These are phyloP conservation scores for Claviceps monticola DNA, from an alignment of 2,329 filamentous ascomycete species.

Conservation along the genomic window DNA sequence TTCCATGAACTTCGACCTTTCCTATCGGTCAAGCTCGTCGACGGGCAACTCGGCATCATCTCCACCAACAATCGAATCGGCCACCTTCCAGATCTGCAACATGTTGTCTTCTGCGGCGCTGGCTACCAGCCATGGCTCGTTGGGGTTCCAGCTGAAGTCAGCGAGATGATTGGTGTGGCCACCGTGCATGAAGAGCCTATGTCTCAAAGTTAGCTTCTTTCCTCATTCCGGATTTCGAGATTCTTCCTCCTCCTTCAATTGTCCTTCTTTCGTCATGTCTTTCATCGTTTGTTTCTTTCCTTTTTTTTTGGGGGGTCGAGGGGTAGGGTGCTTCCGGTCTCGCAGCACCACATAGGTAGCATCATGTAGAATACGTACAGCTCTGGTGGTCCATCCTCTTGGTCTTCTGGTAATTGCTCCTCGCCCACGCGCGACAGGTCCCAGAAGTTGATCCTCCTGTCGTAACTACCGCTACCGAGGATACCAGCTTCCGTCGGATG, in stretches of 20 bases:
- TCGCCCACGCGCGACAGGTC: conserved; percentile 84
- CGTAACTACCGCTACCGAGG: conserved; percentile 82
- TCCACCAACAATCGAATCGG: conserved; percentile 66
- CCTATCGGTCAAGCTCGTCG: conserved; percentile 58
- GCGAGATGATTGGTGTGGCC: conserved; percentile 94
- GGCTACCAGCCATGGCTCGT: conserved; percentile 92
- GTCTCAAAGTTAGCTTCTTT: not conserved
- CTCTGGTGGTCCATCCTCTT: conserved; percentile 88
- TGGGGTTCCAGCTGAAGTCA: conserved; percentile 96
- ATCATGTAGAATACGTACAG: conserved; percentile 46
- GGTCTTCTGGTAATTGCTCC: conserved; percentile 88
- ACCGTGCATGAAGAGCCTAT: conserved; percentile 80
- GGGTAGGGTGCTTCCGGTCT: too few species aligned
- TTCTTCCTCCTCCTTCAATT: too few species aligned
- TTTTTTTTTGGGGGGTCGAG: too few species aligned
- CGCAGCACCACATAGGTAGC: too few species aligned
- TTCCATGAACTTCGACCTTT: conserved; percentile 21
- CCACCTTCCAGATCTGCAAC: conserved; percentile 86
- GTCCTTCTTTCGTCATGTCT: not conserved
- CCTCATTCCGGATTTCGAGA: not conserved
- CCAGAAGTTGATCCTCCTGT: conserved; percentile 92
- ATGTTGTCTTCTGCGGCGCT: conserved; percentile 95
- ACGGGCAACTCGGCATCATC: conserved; percentile 63
- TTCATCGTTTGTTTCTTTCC: not conserved
- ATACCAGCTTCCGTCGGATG: conserved; percentile 84